These are phyloP conservation scores for Cladobotryum mycophilum DNA, from an alignment of 2,329 filamentous ascomycete species.

Conservation along the genomic window DNA sequence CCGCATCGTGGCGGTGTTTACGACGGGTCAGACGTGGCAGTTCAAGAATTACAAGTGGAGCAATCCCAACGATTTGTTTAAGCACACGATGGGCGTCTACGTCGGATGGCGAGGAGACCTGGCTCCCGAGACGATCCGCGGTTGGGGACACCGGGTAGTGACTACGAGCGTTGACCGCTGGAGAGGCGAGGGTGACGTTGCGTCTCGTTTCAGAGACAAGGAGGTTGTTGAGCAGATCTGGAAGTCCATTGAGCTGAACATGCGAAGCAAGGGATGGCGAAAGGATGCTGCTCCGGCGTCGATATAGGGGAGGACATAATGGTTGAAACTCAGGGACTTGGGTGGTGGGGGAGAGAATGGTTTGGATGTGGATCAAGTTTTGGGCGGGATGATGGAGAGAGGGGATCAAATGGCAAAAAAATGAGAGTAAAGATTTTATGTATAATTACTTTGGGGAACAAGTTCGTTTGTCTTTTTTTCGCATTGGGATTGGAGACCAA, in stretches of 20 bases:
- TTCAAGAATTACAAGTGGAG: conserved; percentile 99
- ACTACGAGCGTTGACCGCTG: conserved; percentile 80
- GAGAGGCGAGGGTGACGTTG: conserved; percentile 50
- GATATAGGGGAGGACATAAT: conserved; percentile 29
- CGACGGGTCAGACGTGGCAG: conserved; percentile 95
- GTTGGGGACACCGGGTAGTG: conserved; percentile 81
- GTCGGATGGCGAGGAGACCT: conserved; percentile 87
- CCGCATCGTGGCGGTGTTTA: conserved; percentile 92
- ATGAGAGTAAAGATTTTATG: too few relatives aligned
- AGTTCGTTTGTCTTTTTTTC: neutral
- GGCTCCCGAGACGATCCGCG: conserved; percentile 67
- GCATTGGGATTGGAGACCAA: conserved; percentile 14
- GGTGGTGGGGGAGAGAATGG: too few relatives aligned
- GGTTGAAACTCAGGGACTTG: neutral
- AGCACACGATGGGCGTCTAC: conserved; percentile 78
- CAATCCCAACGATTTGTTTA: conserved; percentile 80
- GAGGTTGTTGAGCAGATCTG: conserved; percentile 92
- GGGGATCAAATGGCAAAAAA: too few relatives aligned
- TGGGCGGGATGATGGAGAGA: too few relatives aligned
- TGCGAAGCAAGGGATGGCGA: conserved; percentile 79
- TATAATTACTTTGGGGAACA: too few relatives aligned
- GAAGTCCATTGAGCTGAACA: conserved; percentile 80
- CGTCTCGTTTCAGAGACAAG: conserved; percentile 72
- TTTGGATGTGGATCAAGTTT: too few relatives aligned
- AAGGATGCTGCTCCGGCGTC: conserved; percentile 59